Evolutionary conservation across 371 early-diverging fungal genomes (phyloP).

Genomic region (Apophysomyces elegans): DNA sequence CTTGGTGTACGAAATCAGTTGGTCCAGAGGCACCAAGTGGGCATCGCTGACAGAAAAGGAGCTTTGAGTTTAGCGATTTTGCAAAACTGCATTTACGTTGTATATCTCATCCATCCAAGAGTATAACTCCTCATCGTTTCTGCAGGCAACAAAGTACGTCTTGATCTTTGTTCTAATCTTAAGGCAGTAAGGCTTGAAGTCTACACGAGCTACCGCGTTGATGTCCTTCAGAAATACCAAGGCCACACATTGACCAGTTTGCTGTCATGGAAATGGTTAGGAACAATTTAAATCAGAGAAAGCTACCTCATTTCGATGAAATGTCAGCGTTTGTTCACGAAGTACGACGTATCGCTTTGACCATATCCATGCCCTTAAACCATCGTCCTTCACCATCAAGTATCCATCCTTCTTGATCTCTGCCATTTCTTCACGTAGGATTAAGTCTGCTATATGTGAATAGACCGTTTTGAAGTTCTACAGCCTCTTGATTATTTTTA

Average conservation of each 20-base stretch:
- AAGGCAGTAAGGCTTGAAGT: constrained; percentile 87
- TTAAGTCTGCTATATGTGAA: too few relatives aligned
- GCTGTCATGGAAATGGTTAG: neutral
- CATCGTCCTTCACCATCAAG: constrained; percentile 76
- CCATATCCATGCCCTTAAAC: constrained; percentile 80
- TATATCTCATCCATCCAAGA: constrained; percentile 97
- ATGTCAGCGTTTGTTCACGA: constrained; percentile 79
- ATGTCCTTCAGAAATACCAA: constrained; percentile 91
- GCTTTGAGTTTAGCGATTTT: constrained; percentile 1
- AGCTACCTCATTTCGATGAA: constrained; percentile 82
- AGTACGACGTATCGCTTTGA: constrained; percentile 84
- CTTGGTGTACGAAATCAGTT: constrained; percentile 91
- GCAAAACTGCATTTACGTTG: constrained; percentile 49
- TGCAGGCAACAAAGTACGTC: constrained; percentile 84
- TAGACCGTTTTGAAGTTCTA: too few relatives aligned
- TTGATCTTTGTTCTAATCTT: constrained; percentile 88
- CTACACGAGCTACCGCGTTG: constrained; percentile 78
- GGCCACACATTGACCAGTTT: constrained; percentile 54
- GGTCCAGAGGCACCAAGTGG: constrained; percentile 89
- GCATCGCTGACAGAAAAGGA: constrained; percentile 59
- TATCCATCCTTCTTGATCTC: constrained; percentile 69
- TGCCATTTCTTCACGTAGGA: constrained; percentile 27
- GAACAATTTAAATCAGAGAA: neutral
- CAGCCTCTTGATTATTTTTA: too few relatives aligned
- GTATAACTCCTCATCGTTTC: constrained; percentile 94